Percentiles rank a stretch among this genome's conserved stretches.
Conservation (phyloP, 305 asterid species). For the Striga hermonthica region DNA sequence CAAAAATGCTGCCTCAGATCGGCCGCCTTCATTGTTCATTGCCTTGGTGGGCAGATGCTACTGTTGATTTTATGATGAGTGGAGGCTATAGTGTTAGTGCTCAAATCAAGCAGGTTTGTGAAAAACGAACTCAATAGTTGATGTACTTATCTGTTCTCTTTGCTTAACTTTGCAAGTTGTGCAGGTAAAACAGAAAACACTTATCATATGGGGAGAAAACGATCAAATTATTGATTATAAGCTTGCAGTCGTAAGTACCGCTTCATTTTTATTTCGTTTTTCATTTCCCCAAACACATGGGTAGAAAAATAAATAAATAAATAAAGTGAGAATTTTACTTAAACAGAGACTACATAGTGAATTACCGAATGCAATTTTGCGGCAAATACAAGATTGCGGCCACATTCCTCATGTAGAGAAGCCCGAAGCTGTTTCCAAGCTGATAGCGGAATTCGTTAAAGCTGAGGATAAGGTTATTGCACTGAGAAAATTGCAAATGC, state of each 20-base stretch:
- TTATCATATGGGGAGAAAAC: constrained; percentile 90
- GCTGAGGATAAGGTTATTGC: constrained; percentile 32
- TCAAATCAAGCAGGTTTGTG: constrained; percentile 52
- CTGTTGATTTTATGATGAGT: constrained; percentile 81
- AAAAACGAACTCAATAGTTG: not conserved
- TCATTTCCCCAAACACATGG: not conserved
- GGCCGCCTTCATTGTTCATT: constrained; percentile 80
- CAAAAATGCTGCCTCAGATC: constrained; percentile 41
- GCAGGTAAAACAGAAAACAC: constrained; percentile 82
- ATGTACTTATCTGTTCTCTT: not conserved
- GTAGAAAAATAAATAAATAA: not conserved
- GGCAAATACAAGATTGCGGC: constrained; percentile 78
- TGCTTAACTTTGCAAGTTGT: constrained; percentile 7
- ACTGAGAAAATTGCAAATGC: not conserved
- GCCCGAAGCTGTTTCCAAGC: constrained; percentile 63
- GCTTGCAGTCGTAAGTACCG: constrained; percentile 66
- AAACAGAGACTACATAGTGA: constrained; percentile 77
- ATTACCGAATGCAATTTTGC: constrained; percentile 67
- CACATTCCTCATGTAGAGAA: constrained; percentile 93
- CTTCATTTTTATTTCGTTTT: not conserved
- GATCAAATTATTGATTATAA: constrained; percentile 79
- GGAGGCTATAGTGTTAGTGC: constrained; percentile 76
- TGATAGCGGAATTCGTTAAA: constrained; percentile 52
- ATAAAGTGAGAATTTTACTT: not conserved
- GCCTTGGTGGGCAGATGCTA: constrained; percentile 98